These are phyloP conservation scores for Phytophthora nicotianae DNA, from an alignment of 352 stramenopile species.

Conservation along the genomic window DNA sequence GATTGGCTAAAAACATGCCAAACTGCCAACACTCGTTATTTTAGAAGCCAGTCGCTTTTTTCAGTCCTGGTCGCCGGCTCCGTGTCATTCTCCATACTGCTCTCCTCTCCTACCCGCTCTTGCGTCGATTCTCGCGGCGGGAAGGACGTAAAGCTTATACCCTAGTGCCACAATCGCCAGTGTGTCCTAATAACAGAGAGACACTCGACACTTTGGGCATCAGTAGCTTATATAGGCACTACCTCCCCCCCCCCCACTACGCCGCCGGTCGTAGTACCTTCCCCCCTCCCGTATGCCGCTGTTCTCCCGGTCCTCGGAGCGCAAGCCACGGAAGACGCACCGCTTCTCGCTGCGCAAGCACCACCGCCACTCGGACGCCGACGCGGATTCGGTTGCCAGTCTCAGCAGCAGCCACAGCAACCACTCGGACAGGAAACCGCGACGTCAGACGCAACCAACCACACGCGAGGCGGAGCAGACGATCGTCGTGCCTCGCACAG, in stretches of 20 bases:
- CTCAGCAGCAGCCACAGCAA: slow-evolving; percentile 29
- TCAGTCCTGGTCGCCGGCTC: slow-evolving; percentile 3
- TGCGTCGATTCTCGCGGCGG: background rate
- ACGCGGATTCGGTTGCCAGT: slow-evolving; percentile 11
- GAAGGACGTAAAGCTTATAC: slow-evolving; percentile 17
- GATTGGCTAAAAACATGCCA: slow-evolving; percentile 28
- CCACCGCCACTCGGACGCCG: slow-evolving; percentile 37
- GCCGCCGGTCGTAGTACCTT: slow-evolving; percentile 16
- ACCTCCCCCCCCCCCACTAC: slow-evolving; percentile 8
- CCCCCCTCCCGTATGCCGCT: slow-evolving; percentile 53
- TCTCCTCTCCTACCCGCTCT: slow-evolving; percentile 10
- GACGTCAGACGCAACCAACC: slow-evolving; percentile 26
- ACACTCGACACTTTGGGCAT: slow-evolving; percentile 1
- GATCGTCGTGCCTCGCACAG: slow-evolving; percentile 26
- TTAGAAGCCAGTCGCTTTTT: slow-evolving; percentile 39
- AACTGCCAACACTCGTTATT: slow-evolving; percentile 18
- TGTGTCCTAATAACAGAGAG: background rate
- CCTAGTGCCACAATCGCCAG: background rate
- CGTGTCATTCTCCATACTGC: slow-evolving; percentile 40
- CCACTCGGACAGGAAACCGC: slow-evolving; percentile 28
- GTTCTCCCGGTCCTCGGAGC: slow-evolving; percentile 60
- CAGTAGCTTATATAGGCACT: background rate
- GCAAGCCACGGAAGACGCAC: slow-evolving; percentile 43
- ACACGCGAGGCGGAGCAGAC: slow-evolving; percentile 27
- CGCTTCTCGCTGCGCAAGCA: slow-evolving; percentile 79